Evolutionary conservation across 2,329 filamentous ascomycete genomes (phyloP), one percentile per base, ranked within the genome.

Genomic region (Onygenales sp.): DNA sequence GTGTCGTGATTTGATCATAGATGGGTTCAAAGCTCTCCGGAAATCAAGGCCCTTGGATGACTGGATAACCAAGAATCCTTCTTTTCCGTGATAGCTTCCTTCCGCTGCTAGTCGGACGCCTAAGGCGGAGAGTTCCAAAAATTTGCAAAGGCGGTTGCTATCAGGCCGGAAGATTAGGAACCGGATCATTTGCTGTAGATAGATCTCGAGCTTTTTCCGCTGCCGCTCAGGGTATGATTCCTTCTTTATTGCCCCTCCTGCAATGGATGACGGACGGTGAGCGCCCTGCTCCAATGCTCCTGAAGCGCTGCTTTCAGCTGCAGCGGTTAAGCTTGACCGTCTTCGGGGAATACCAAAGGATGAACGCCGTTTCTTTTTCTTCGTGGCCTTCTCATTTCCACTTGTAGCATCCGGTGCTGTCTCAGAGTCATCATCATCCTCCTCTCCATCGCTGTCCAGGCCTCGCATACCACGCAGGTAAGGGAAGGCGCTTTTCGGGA

Each of bases 151-250:
- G 8, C 93, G 84, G 64, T 96, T 97, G 71, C 90, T 96, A 69
- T 97, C 92, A 6, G 93, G 85, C 45, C 92, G 83, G 72, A 98
- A 98, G 71, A 98, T 97, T 62, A 98, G 83, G 81, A 92, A 97
- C 52, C 88, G 84, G 56, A 97, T 92, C 84, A 97, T 89, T 63
- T 92, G 87, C 58, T 92, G 88, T 17, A 98, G 75, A 66, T 98
- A 98, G 48, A 84, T 83, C 66, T 97, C 93, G 34, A 98, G 75
- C 66, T 88, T 88, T 62, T 84, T 86, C 53, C 92, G 82, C 69
- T 96, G 91, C 57, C 82, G 84, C 61, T 94, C 88, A 42, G 88
- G 82, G 61, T 92, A 94, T 2, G 75, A 73, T 52, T 82, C 77
- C 58, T 72, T 75, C 56, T 74, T 75, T 17, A 62, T 62, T 8